phyloP scores from a whole-genome alignment of 352 stramenopile species.

The Phytophthora ramorum region DNA sequence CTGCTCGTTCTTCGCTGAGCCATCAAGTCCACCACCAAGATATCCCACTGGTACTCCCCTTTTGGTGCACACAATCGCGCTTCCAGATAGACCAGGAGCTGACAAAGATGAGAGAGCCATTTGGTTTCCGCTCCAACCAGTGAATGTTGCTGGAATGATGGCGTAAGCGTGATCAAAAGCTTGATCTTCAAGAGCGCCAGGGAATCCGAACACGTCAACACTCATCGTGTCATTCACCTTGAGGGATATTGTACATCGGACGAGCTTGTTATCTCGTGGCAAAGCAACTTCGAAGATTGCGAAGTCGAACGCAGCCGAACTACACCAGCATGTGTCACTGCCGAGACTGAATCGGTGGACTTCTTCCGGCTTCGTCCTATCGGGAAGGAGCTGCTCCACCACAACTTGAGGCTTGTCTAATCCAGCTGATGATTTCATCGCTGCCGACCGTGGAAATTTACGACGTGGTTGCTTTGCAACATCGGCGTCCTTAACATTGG shows the following conservation, averaged over 20 bases:
- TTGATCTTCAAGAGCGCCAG: conserved; percentile 17
- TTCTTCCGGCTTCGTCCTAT: conserved; percentile 22
- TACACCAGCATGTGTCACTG: conserved; percentile 38
- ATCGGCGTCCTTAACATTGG: conserved; percentile 4
- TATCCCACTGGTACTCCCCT: conserved; percentile 45
- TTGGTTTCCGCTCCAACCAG: conserved; percentile 31
- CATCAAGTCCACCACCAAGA: conserved; percentile 40
- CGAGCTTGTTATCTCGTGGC: conserved; percentile 23
- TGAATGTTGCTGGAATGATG: conserved; percentile 44
- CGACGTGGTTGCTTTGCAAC: conserved; percentile 12
- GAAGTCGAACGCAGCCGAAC: conserved; percentile 38
- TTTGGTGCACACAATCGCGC: conserved; percentile 41
- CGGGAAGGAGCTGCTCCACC: conserved; percentile 15
- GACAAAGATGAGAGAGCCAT: conserved; percentile 35
- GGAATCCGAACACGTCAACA: conserved; percentile 40
- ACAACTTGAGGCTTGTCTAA: conserved; percentile 17
- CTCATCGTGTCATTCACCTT: conserved; percentile 18
- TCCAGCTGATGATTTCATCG: conserved; percentile 20
- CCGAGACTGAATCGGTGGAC: conserved; percentile 32
- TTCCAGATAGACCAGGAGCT: conserved; percentile 32
- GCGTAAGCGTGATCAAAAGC: conserved; percentile 27
- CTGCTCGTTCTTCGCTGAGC: conserved; percentile 42
- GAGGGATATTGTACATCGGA: conserved; percentile 20
- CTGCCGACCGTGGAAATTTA: conserved; percentile 12
- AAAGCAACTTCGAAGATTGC: conserved; percentile 45